phyloP scores from a whole-genome alignment of 2,329 filamentous ascomycete species.

The Fusarium subglutinans region DNA sequence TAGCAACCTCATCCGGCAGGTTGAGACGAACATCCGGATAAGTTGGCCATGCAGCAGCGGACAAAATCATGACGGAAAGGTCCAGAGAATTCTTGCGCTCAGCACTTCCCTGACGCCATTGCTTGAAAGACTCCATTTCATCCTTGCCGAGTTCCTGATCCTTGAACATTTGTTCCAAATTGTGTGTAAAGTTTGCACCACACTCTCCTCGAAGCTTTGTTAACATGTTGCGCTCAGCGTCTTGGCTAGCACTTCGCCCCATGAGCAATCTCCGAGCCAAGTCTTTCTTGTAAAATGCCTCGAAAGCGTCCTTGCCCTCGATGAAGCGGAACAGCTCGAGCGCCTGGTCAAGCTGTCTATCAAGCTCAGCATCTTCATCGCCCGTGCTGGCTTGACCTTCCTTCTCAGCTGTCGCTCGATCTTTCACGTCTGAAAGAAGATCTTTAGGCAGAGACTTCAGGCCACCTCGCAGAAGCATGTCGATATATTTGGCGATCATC shows the following conservation, averaged over 20 bases:
- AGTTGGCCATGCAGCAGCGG: conserved; percentile 89
- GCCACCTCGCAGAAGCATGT: conserved; percentile 86
- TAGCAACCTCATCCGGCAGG: conserved; percentile 78
- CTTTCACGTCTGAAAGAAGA: conserved; percentile 69
- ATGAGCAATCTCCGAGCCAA: conserved; percentile 89
- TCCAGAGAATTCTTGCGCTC: conserved; percentile 61
- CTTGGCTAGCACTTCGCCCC: conserved; percentile 90
- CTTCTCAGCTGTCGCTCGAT: conserved; percentile 66
- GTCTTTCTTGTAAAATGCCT: conserved; percentile 99
- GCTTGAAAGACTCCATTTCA: conserved; percentile 90
- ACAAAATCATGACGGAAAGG: conserved; percentile 89
- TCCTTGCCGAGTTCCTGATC: conserved; percentile 94
- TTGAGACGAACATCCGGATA: conserved; percentile 80
- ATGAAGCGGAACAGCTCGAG: conserved; percentile 97
- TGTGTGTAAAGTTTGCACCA: conserved; percentile 93
- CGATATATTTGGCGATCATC: conserved; percentile 98
- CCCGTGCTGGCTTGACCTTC: conserved; percentile 73
- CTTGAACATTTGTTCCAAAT: conserved; percentile 99
- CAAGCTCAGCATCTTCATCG: conserved; percentile 92
- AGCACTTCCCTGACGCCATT: conserved; percentile 64
- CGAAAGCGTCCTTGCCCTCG: conserved; percentile 96
- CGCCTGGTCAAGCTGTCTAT: conserved; percentile 90
- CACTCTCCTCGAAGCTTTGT: conserved; percentile 92
- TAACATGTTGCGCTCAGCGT: conserved; percentile 96
- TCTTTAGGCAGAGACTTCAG: conserved; percentile 81